Percentiles rank a stretch among this genome's conserved stretches.
These are phyloP conservation scores for Tremella mesenterica DNA, from an alignment of 768 basidiomycete genomes.

Conservation along the genomic window DNA sequence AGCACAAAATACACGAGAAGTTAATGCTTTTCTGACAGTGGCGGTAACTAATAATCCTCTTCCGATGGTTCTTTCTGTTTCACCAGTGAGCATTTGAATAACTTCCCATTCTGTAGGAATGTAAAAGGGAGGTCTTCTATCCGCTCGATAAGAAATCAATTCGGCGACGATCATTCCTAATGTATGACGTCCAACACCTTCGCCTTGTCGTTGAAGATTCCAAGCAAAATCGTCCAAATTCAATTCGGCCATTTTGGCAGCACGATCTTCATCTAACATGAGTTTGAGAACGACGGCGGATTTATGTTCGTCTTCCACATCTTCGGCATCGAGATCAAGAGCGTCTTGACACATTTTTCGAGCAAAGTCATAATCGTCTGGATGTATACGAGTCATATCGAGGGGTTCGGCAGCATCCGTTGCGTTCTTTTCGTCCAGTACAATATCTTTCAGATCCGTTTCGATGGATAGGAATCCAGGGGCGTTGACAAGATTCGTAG, in stretches of 20 bases:
- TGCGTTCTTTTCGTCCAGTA: slow-evolving; percentile 56
- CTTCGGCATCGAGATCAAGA: slow-evolving; percentile 94
- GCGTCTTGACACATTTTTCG: slow-evolving; percentile 98
- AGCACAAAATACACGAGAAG: slow-evolving; percentile 58
- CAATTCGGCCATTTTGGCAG: slow-evolving; percentile 73
- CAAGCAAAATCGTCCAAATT: slow-evolving; percentile 94
- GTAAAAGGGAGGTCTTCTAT: slow-evolving; percentile 60
- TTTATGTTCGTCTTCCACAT: slow-evolving; percentile 81
- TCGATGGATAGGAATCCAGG: slow-evolving; percentile 59
- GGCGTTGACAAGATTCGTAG: slow-evolving; percentile 83
- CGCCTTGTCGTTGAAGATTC: slow-evolving; percentile 74
- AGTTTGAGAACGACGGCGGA: slow-evolving; percentile 79
- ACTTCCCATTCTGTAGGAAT: slow-evolving; percentile 67
- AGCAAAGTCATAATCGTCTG: slow-evolving; percentile 93
- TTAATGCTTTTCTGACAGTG: slow-evolving; percentile 53
- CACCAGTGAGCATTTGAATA: slow-evolving; percentile 89
- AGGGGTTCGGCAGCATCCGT: slow-evolving; percentile 76
- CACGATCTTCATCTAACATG: slow-evolving; percentile 71
- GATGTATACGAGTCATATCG: slow-evolving; percentile 91
- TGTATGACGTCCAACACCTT: slow-evolving; percentile 76
- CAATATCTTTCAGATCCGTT: slow-evolving; percentile 51
- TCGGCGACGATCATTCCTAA: slow-evolving; percentile 83
- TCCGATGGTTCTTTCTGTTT: slow-evolving; percentile 68
- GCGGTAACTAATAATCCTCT: slow-evolving; percentile 65
- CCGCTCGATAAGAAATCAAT: slow-evolving; percentile 68